phyloP scores from a whole-genome alignment of 257 asterid genomes.

The Nicotiana sylvestris region DNA sequence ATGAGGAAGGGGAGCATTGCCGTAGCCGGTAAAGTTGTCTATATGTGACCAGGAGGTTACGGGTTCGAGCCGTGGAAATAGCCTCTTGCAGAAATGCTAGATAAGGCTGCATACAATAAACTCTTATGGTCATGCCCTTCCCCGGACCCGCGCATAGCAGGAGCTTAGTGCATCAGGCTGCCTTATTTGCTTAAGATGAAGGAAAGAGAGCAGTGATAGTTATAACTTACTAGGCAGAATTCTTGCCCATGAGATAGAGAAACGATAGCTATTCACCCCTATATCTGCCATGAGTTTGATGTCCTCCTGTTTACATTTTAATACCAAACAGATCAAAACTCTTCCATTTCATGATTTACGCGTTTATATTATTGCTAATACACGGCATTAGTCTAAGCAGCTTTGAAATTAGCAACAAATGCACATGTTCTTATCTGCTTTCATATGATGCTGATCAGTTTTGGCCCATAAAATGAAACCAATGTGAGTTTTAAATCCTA shows the following conservation, averaged over 20 bases:
- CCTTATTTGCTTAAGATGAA: neutral
- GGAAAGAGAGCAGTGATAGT: neutral
- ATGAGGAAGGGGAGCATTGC: too few species aligned
- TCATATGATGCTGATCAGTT: neutral
- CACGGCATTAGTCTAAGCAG: neutral
- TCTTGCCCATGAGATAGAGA: constrained; percentile 24
- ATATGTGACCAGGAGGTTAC: too few species aligned
- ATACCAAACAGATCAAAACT: neutral
- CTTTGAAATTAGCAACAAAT: neutral
- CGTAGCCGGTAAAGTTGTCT: too few species aligned
- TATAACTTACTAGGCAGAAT: constrained; percentile 16
- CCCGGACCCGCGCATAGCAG: too few species aligned
- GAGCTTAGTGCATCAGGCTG: too few species aligned
- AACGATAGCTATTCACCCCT: constrained; percentile 16
- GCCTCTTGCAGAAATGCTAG: too few species aligned
- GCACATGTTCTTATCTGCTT: neutral
- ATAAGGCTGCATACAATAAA: too few species aligned
- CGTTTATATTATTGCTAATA: neutral
- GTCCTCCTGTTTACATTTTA: constrained; percentile 14
- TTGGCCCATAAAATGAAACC: neutral
- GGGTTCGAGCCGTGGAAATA: too few species aligned
- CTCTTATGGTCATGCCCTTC: too few species aligned
- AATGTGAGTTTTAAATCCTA: neutral
- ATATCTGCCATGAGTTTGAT: constrained; percentile 8
- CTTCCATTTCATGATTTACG: neutral